A percentile compares a stretch with the other conserved stretches of the same genome.
These are phyloP conservation scores for Shiraia bambusicola DNA, from an alignment of 2,329 filamentous ascomycete species.

Conservation along the genomic window DNA sequence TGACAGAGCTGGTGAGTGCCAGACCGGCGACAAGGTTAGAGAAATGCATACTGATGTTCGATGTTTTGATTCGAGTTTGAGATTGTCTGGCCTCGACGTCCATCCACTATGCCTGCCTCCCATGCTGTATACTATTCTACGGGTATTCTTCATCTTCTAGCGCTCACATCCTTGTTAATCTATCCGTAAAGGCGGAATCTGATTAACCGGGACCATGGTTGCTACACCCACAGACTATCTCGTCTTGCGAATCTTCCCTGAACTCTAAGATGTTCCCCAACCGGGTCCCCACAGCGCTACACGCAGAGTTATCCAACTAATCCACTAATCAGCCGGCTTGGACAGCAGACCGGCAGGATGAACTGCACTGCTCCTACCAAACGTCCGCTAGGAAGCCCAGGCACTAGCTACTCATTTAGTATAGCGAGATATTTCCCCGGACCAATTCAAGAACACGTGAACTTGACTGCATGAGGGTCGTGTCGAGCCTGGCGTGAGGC, in stretches of 20 bases:
- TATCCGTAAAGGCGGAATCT: slow-evolving; percentile 12
- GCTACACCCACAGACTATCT: slow-evolving; percentile 1
- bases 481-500: slow-evolving; percentile 2
- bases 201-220: slow-evolving; percentile 23
- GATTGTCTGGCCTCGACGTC: slow-evolving; percentile 9
- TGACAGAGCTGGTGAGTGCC: slow-evolving; percentile 23
- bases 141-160: slow-evolving; percentile 23
- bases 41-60: slow-evolving; percentile 26
- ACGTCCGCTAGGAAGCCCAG: slow-evolving; percentile 13
- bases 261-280: slow-evolving; percentile 3
- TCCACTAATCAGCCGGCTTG: slow-evolving; percentile 30
- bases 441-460: slow-evolving; percentile 13
- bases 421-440: slow-evolving; percentile 14
- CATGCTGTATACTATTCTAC: slow-evolving; percentile 17
- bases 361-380: slow-evolving; percentile 3
- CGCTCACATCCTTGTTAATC: slow-evolving; percentile 10
- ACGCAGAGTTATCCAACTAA: slow-evolving; percentile 15
- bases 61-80: neutral
- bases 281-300: slow-evolving; percentile 4
- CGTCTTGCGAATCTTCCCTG: slow-evolving; percentile 6
- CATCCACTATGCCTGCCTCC: neutral
- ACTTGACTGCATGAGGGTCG: slow-evolving; percentile 17
- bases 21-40: slow-evolving; percentile 26
- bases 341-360: slow-evolving; percentile 15
- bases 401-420: slow-evolving; percentile 5